phyloP scores from a whole-genome alignment of 352 stramenopile species.

The Thraustochytrium striatum region DNA sequence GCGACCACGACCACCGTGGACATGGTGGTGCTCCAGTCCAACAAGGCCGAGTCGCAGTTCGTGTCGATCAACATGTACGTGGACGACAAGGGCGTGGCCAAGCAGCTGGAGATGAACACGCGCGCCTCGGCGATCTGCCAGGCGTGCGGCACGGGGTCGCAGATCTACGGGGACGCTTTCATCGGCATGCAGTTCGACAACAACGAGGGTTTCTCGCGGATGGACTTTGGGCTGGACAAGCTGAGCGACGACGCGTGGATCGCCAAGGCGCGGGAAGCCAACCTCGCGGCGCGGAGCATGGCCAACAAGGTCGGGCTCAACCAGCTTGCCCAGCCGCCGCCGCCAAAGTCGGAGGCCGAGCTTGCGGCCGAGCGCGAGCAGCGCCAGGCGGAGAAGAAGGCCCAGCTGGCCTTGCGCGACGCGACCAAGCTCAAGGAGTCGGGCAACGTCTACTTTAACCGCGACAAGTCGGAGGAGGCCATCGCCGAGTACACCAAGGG shows the following conservation, averaged over 20 bases:
- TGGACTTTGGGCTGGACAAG: slow-evolving; percentile 46
- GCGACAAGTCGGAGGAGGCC: slow-evolving; percentile 19
- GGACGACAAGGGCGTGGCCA: slow-evolving; percentile 78
- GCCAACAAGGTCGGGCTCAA: not conserved
- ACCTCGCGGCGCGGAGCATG: not conserved
- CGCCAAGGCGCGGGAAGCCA: slow-evolving; percentile 3
- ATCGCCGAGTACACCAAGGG: slow-evolving; percentile 21
- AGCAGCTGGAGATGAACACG: slow-evolving; percentile 69
- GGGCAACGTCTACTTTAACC: slow-evolving; percentile 24
- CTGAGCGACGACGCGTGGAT: slow-evolving; percentile 42
- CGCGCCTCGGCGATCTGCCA: slow-evolving; percentile 72
- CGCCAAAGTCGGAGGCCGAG: too few relatives aligned
- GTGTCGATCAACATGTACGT: slow-evolving; percentile 80
- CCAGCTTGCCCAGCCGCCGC: not conserved
- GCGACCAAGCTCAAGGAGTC: slow-evolving; percentile 36
- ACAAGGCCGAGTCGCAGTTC: slow-evolving; percentile 66
- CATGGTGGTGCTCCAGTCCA: slow-evolving; percentile 74
- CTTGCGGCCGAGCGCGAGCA: slow-evolving; percentile 8
- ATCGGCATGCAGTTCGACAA: slow-evolving; percentile 79
- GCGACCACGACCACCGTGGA: slow-evolving; percentile 59
- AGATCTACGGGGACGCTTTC: slow-evolving; percentile 77
- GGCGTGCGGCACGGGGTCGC: slow-evolving; percentile 70
- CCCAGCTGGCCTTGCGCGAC: slow-evolving; percentile 11
- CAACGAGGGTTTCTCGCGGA: slow-evolving; percentile 50
- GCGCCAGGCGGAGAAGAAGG: not conserved